These are phyloP conservation scores for Plenodomus tracheiphilus DNA, from an alignment of 2,329 filamentous ascomycete species.

Conservation along the genomic window DNA sequence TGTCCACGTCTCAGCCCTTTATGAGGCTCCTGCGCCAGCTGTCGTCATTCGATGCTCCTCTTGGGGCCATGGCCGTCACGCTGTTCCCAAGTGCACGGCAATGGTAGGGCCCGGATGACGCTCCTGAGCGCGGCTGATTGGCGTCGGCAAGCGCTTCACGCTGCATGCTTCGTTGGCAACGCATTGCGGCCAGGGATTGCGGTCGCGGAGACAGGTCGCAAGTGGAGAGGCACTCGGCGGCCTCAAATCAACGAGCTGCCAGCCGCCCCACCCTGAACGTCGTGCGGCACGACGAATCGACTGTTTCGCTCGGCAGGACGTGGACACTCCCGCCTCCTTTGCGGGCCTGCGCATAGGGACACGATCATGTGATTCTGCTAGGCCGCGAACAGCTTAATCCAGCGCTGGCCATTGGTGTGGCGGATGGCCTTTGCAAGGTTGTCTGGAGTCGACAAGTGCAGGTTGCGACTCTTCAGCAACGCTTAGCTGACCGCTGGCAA, in stretches of 20 bases:
- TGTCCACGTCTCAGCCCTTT: conserved; percentile 12
- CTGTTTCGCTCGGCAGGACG: conserved; percentile 39
- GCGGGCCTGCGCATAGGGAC: conserved; percentile 17
- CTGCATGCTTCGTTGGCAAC: conserved; percentile 45
- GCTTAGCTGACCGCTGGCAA: conserved; percentile 41
- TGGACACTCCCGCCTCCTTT: conserved; percentile 18
- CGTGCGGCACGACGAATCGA: conserved; percentile 35
- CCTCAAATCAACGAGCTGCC: conserved; percentile 32
- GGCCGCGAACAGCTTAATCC: conserved; percentile 13
- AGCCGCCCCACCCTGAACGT: conserved; percentile 23
- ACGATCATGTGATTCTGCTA: conserved; percentile 32
- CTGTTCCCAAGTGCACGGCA: conserved; percentile 33
- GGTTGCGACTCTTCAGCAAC: conserved; percentile 42
- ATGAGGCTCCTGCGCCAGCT: conserved; percentile 14
- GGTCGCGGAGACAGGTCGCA: conserved; percentile 25
- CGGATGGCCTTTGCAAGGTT: conserved; percentile 6
- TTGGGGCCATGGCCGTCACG: conserved; percentile 12
- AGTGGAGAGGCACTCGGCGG: conserved; percentile 26
- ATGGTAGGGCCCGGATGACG: conserved; percentile 26
- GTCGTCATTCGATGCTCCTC: conserved; percentile 26
- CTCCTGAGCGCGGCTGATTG: conserved; percentile 27
- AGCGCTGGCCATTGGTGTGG: conserved; percentile 20
- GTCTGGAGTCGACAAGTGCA: conserved; percentile 20
- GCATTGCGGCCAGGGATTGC: conserved; percentile 28
- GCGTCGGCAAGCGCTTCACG: conserved; percentile 33